phyloP scores from a whole-genome alignment of 371 early-diverging fungal species.

The Vairimorpha ceranae region DNA sequence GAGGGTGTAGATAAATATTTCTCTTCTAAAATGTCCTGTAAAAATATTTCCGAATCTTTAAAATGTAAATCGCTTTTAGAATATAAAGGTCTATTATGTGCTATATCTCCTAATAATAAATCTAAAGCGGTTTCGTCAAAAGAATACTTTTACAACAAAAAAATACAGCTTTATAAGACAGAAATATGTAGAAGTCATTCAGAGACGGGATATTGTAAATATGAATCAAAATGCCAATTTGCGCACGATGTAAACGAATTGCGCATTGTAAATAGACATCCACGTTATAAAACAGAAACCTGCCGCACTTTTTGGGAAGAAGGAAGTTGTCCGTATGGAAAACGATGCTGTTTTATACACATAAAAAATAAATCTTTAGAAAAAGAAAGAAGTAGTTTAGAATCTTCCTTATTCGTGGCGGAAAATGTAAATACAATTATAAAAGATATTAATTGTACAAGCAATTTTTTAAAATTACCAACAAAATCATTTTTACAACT shows the following conservation, averaged over 20 bases:
- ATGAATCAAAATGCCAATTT: conserved; percentile 84
- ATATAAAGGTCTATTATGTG: too few relatives aligned
- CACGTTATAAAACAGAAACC: conserved; percentile 78
- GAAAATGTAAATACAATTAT: too few relatives aligned
- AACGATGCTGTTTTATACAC: conserved; percentile 70
- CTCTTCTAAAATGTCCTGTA: neutral
- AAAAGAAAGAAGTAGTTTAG: too few relatives aligned
- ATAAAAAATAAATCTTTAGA: conserved; percentile 41
- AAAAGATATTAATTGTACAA: too few relatives aligned
- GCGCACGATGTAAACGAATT: conserved; percentile 76
- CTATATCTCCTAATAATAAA: too few relatives aligned
- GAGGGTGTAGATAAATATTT: neutral
- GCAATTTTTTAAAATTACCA: too few relatives aligned
- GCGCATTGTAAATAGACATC: conserved; percentile 74
- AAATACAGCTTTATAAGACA: conserved; percentile 78
- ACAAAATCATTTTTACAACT: too few relatives aligned
- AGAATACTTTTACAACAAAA: conserved; percentile 62
- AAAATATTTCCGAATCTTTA: too few relatives aligned
- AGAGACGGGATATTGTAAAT: conserved; percentile 78
- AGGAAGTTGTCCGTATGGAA: conserved; percentile 69
- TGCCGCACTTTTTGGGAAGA: conserved; percentile 70
- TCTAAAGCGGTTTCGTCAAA: too few relatives aligned
- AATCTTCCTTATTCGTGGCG: too few relatives aligned
- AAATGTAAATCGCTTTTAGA: too few relatives aligned
- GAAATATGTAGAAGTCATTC: conserved; percentile 82